Base-by-base conservation (phyloP, 1,284 basidiomycete species). In the Cryptococcus sp. region DNA sequence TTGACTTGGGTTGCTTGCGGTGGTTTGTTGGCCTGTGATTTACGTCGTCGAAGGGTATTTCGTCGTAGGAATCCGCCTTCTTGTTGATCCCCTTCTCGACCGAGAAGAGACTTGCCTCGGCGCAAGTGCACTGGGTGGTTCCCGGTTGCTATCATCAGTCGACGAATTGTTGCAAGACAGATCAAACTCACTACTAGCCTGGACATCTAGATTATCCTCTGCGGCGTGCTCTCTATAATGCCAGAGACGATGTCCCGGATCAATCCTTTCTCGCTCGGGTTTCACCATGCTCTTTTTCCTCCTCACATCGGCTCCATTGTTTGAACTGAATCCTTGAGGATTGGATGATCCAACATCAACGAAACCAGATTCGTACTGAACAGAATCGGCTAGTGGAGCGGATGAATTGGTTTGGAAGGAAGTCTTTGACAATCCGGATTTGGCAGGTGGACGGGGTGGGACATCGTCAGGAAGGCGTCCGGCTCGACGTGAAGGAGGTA, bases 261-360 rank as follows among this genome's bases (percentile, higher is more conserved):
- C 93, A 66, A 98, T 91, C 79, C 94, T 89, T 79, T 97, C 94
- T 57, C 94, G 81, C 75, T 98, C 94, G 7, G 96, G 94, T 52
- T 84, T 80, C 50, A 98, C 90, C 45, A 98, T 82, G 68, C 87
- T 91, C 82, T 93, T 94, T 80, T 97, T 98, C 69, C 93, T 78
- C 52, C 78, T 76, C 43, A 88, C 74, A 71, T 74, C 73, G 11
- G 63, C 67, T 25, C 69, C 67, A 24, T 63, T 63, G 10, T 48
- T 53, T 9, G 56, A 53, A 1, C 67, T 67, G 42, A 71, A 73
- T 7, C 70, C 68, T 49, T 62, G 63, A 10, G 60, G 55, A 49
- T 64, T 57, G 22, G 49, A 50, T 2, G 50, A 34, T 4, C 54
- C 60, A 13, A 52, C 62, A 53, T 67, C 67, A 18, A 65, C 54